Base-by-base conservation (phyloP, 495 filamentous ascomycete genomes). In the Penicillium goetzii region DNA sequence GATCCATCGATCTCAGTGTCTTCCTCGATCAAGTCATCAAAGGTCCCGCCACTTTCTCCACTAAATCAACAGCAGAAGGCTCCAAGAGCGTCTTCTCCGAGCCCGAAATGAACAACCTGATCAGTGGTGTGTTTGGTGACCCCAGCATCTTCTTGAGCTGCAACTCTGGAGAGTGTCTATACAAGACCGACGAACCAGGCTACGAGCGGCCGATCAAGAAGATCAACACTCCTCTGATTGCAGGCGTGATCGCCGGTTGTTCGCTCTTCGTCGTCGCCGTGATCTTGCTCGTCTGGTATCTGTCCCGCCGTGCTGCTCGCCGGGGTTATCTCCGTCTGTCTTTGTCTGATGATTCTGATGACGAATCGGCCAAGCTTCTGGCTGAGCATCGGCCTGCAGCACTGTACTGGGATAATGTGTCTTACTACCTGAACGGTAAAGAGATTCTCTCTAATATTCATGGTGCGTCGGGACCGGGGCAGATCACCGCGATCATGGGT, bases 401-500 rank as follows among this genome's bases (percentile, higher is more conserved):
- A 15, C 75, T 99, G 19, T 90, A 91, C 65, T 99, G 96, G 73
- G 86, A 94, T 41, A 90, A 96, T 64, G 90, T 98, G 0, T 89
- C 88, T 0, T 99, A 99, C 68, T 80, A 84, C 30, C 78, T 99
- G 7, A 95, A 94, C 69, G 92, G 91, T 9, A 97, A 91, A 76
- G 81, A 91, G 62, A 97, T 99, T 60, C 82, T 99, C 0, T 84
- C 84, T 7, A 87, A 84, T 33, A 88, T 99, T 41, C 88, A 86
- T 62, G 95, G 95, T 49, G 88, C 90, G 34, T 93, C 94, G 14
- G 88, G 90, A 66, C 90, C 93, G 2, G 95, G 95, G 0, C 91
- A 98, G 68, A 84, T 99, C 9, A 91, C 95, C 69, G 95, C 95
- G 25, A 97, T 99, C 72, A 98, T 99, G 94, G 95, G 95, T 41